A percentile compares a stretch with the other conserved stretches of the same genome.
phyloP scores from a whole-genome alignment of 2,329 filamentous ascomycete species.

The Podosphaera fusca region DNA sequence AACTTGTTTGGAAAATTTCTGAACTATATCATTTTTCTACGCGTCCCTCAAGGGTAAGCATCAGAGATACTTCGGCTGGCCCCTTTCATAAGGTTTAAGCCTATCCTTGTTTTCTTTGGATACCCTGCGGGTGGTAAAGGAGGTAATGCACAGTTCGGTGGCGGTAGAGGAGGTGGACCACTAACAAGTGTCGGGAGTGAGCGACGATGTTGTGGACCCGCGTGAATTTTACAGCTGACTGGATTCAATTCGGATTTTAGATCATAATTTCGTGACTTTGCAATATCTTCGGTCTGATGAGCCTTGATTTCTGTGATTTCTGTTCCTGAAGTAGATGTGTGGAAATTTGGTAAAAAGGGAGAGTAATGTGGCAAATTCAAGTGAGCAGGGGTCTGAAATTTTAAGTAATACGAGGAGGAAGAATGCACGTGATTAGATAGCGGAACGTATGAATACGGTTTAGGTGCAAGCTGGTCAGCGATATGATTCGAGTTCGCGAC shows the following conservation, averaged over 20 bases:
- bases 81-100: neutral
- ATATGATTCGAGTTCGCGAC: neutral
- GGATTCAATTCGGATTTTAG: conserved; percentile 3
- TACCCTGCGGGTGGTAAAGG: conserved; percentile 10
- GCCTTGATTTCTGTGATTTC: neutral
- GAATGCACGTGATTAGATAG: neutral
- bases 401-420: neutral
- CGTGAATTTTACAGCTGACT: conserved; percentile 3
- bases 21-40: too few relatives aligned
- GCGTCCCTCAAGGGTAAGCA: neutral
- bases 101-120: neutral
- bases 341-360: neutral
- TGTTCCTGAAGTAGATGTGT: neutral
- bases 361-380: too few relatives aligned
- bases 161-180: conserved; percentile 15
- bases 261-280: neutral
- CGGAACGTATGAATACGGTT: neutral
- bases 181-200: conserved; percentile 12
- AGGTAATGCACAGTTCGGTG: conserved; percentile 14
- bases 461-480: neutral
- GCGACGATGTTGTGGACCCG: conserved; percentile 7
- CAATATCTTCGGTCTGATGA: neutral
- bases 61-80: neutral
- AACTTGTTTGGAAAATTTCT: too few relatives aligned
- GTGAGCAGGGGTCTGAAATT: neutral